These are phyloP conservation scores for Helotiales sp. DNA, from an alignment of 2,329 filamentous ascomycete genomes.

Conservation along the genomic window DNA sequence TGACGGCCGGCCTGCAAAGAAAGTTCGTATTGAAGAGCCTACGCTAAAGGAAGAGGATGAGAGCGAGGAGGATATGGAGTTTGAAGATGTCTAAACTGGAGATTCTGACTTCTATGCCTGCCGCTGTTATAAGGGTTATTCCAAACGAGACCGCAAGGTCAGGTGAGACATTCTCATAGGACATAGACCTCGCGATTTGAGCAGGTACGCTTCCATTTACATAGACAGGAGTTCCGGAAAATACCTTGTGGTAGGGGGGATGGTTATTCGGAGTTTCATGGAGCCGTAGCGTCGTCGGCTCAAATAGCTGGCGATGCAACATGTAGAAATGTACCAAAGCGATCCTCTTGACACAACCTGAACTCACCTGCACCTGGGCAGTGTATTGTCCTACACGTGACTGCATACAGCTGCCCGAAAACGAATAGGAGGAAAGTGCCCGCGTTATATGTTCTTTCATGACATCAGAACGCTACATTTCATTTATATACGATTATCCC, in stretches of 20 bases:
- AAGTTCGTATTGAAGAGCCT: conserved; percentile 57
- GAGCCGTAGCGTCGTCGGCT: background rate
- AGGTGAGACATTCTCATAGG: too few species aligned
- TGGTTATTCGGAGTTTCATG: background rate
- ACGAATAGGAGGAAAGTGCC: background rate
- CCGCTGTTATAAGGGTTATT: too few species aligned
- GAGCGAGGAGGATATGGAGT: conserved; percentile 56
- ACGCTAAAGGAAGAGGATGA: conserved; percentile 41
- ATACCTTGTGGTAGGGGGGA: background rate
- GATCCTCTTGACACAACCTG: background rate
- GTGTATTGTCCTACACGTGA: too few species aligned
- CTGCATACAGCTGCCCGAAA: too few species aligned
- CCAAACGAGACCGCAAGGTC: too few species aligned
- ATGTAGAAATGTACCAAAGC: background rate
- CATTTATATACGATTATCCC: background rate
- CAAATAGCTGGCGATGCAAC: background rate
- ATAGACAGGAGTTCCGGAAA: conserved; percentile 4
- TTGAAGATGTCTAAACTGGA: conserved; percentile 52
- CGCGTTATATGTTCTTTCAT: background rate
- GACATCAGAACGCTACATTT: background rate
- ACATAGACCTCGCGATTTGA: background rate
- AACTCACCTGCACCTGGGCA: too few species aligned
- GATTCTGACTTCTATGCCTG: too few species aligned
- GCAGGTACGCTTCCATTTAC: background rate
- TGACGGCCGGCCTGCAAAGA: conserved; percentile 55